These are phyloP conservation scores for Penicillium brasilianum DNA, from an alignment of 2,329 filamentous ascomycete species.

Conservation along the genomic window DNA sequence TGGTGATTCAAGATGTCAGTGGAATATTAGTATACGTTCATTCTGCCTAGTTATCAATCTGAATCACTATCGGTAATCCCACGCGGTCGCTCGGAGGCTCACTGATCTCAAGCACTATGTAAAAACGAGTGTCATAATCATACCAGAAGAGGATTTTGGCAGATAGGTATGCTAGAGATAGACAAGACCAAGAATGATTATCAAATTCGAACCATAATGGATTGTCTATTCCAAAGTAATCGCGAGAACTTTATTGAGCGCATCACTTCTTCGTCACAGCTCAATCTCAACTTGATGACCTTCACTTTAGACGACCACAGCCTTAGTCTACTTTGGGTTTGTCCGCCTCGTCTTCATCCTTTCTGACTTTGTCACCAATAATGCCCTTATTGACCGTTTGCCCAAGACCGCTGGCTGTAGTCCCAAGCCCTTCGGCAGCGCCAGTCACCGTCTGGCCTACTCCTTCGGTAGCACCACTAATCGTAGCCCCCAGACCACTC, in stretches of 20 bases:
- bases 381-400: slow-evolving; percentile 30
- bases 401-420: slow-evolving; percentile 32
- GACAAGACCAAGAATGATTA: neutral
- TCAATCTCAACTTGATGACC: too few relatives aligned
- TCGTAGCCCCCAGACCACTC: slow-evolving; percentile 36
- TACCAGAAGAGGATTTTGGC: neutral
- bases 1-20: neutral
- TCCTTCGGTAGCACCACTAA: slow-evolving; percentile 31
- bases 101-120: too few relatives aligned
- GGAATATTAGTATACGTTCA: neutral
- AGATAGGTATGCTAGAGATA: neutral
- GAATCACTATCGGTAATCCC: neutral
- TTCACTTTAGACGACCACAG: neutral
- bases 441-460: slow-evolving; percentile 39
- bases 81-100: neutral
- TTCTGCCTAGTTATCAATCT: neutral
- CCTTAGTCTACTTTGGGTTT: neutral
- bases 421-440: slow-evolving; percentile 30
- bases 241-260: too few relatives aligned
- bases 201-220: neutral
- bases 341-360: slow-evolving; percentile 12
- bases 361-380: slow-evolving; percentile 7
- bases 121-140: too few relatives aligned
- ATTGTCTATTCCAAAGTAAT: neutral
- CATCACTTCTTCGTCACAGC: neutral